These are phyloP conservation scores for Diaporthe helianthi DNA, from an alignment of 2,329 filamentous ascomycete species.

Conservation along the genomic window DNA sequence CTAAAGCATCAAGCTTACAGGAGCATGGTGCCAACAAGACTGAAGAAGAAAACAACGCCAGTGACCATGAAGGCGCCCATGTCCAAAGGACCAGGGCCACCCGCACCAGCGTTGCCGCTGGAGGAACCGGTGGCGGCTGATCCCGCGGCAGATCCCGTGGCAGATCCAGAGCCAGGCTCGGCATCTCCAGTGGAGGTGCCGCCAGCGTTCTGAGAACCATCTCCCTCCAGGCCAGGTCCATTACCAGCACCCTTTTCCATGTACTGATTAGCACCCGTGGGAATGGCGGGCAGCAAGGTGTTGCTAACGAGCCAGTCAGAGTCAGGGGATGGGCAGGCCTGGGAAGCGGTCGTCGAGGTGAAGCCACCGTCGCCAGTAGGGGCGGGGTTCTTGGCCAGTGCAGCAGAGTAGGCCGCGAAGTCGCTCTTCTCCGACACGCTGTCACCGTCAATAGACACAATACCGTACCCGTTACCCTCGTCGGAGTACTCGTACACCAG, in stretches of 20 bases:
- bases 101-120: conserved; percentile 45
- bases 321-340: conserved; percentile 58
- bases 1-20: conserved; percentile 41
- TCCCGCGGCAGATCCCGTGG: conserved; percentile 44
- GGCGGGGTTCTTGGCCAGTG: conserved; percentile 56
- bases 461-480: conserved; percentile 80
- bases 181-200: conserved; percentile 55
- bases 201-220: conserved; percentile 60
- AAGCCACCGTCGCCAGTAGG: conserved; percentile 60
- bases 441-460: conserved; percentile 69
- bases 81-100: conserved; percentile 46
- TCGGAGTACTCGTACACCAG: conserved; percentile 94
- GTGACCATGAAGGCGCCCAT: conserved; percentile 47
- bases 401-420: conserved; percentile 62
- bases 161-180: conserved; percentile 47
- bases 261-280: conserved; percentile 57
- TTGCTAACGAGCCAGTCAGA: conserved; percentile 59
- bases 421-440: conserved; percentile 66
- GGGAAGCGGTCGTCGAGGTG: conserved; percentile 53
- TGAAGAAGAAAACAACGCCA: conserved; percentile 45
- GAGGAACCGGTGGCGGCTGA: conserved; percentile 42
- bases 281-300: conserved; percentile 59
- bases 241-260: conserved; percentile 60
- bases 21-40: conserved; percentile 49
- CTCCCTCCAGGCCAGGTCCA: conserved; percentile 60